These are phyloP conservation scores for Cyberlindnera sargentensis DNA, from an alignment of 805 yeast genomes.

Conservation along the genomic window DNA sequence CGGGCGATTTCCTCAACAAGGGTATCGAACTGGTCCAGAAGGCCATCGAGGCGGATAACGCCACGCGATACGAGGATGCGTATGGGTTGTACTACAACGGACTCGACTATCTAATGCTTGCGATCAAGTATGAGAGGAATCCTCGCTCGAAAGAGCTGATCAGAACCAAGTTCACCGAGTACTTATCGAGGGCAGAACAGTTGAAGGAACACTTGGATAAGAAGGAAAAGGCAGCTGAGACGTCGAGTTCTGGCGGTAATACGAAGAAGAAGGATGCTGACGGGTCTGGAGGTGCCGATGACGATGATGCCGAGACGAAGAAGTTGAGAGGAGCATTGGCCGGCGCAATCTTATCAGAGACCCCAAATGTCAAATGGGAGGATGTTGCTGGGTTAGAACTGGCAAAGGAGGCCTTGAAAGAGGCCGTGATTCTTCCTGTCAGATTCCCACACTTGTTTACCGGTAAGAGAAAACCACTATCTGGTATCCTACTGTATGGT, in stretches of 20 bases:
- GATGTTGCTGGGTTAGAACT: slow-evolving; percentile 94
- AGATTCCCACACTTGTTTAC: slow-evolving; percentile 92
- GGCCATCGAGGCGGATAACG: slow-evolving; percentile 92
- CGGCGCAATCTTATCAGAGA: slow-evolving; percentile 86
- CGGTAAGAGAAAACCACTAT: slow-evolving; percentile 89
- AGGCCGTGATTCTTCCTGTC: slow-evolving; percentile 94
- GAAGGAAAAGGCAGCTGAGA: slow-evolving; percentile 35
- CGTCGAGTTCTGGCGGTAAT: slow-evolving; percentile 35
- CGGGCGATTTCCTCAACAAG: slow-evolving; percentile 78
- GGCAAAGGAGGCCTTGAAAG: slow-evolving; percentile 95
- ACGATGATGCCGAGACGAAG: slow-evolving; percentile 76
- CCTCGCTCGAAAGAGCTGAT: slow-evolving; percentile 83
- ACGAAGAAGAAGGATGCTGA: slow-evolving; percentile 50
- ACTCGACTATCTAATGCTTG: slow-evolving; percentile 90
- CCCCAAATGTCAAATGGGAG: slow-evolving; percentile 88
- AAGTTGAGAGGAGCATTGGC: slow-evolving; percentile 86
- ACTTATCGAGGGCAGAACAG: slow-evolving; percentile 88
- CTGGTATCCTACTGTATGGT: slow-evolving; percentile 83
- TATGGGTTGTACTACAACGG: slow-evolving; percentile 90
- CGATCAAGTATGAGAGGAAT: slow-evolving; percentile 91
- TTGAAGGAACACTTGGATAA: slow-evolving; percentile 82
- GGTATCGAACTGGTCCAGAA: slow-evolving; percentile 93
- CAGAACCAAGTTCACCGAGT: slow-evolving; percentile 84
- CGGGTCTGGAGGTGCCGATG: slow-evolving; percentile 50
- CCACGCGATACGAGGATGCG: slow-evolving; percentile 87